phyloP scores from a whole-genome alignment of 2,329 filamentous ascomycete genomes.

The Fusarium globosum region DNA sequence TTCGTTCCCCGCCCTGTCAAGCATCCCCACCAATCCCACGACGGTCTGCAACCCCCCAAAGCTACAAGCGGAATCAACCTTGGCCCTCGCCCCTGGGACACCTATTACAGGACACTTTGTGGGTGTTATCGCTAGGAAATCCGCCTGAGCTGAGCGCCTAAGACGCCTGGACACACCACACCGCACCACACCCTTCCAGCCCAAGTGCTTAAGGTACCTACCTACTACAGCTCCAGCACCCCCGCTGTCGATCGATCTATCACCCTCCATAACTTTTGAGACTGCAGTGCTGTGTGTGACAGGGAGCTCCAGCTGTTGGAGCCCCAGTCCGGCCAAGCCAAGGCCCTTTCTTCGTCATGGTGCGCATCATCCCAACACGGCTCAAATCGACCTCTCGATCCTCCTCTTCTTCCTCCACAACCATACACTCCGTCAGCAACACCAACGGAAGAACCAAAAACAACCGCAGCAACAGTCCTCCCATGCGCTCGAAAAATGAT shows the following conservation, averaged over 20 bases:
- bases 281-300: constrained; percentile 1
- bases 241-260: constrained; percentile 37
- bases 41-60: not conserved
- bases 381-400: constrained; percentile 58
- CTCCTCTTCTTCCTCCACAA: constrained; percentile 51
- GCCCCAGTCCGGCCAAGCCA: constrained; percentile 13
- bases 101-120: constrained; percentile 20
- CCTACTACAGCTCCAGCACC: constrained; percentile 13
- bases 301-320: constrained; percentile 21
- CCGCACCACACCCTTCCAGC: not conserved
- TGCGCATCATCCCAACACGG: constrained; percentile 67
- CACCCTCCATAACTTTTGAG: not conserved
- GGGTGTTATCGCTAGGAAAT: constrained; percentile 26
- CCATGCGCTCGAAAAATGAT: constrained; percentile 63
- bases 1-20: constrained; percentile 24
- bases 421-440: constrained; percentile 38
- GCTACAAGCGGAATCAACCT: constrained; percentile 5
- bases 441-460: constrained; percentile 49
- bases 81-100: constrained; percentile 8
- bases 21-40: constrained; percentile 25
- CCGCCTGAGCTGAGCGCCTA: constrained; percentile 30
- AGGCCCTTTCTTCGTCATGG: constrained; percentile 55
- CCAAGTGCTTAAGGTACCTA: not conserved
- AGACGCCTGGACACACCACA: constrained; percentile 2
- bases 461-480: constrained; percentile 61